Evolutionary conservation across 177 flowering plant species (phyloP), one percentile per base, ranked within the genome.

Genomic region (Tripterygium wilfordii): DNA sequence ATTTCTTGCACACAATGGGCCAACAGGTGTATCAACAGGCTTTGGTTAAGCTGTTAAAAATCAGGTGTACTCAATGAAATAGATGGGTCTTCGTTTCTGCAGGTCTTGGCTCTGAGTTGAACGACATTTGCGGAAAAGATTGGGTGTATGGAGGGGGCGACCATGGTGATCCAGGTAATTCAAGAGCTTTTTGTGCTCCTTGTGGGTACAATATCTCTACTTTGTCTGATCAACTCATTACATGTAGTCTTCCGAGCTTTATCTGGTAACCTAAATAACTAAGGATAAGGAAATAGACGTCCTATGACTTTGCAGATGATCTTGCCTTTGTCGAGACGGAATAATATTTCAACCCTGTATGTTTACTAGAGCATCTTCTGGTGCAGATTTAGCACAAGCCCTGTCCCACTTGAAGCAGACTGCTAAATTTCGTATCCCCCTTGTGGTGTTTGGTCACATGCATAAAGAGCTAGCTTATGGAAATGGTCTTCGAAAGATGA

Each of bases 361-460:
- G 33, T 29, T 43, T 14, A 42, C 32, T 23, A 27, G 23, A 23
- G 24, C 24, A 37, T 53, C 24, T 65, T 46, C 46, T 63, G 55
- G 32, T 58, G 40, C 89, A 90, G 96, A 90, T 72, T 67, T 90
- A 42, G 85, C 74, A 24, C 66, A 71, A 53, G 94, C 94, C 27
- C 49, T 90, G 54, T 56, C 78, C 49, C 75, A 50, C 28, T 36
- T 85, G 27, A 84, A 79, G 63, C 77, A 67, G 58, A 64, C 64
- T 33, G 60, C 67, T 15, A 62, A 61, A 41, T 28, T 66, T 22
- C 30, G 37, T 3, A 67, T 81, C 40, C 88, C 88, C 13, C 47
- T 85, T 58, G 96, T 90, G 16, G 83, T 85, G 23, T 87, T 85
- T 56, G 98, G 95, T 22, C 98, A 90, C 70, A 90, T 90, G 98